Conservation (phyloP, 805 yeast species). For the Cephaloascus fragrans region DNA sequence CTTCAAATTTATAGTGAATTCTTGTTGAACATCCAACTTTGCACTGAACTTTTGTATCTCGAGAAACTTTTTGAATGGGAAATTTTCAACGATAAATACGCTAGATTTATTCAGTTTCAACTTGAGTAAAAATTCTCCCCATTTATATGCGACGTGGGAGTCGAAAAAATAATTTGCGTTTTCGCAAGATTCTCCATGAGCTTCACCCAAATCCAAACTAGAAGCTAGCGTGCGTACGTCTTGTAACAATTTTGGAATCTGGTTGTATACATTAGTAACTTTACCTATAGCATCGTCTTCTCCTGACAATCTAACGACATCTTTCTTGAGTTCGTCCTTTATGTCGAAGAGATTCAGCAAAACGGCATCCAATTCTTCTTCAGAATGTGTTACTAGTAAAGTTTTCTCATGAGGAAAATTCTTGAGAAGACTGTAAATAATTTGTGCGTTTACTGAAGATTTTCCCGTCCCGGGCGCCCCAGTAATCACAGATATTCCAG, state of each 20-base stretch:
- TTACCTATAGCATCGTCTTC: not conserved
- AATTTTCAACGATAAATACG: not conserved
- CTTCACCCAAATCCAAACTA: slow-evolving; percentile 17
- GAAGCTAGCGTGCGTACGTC: slow-evolving; percentile 11
- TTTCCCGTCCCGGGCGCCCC: slow-evolving; percentile 18
- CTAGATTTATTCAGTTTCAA: not conserved
- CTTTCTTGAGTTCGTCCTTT: not conserved
- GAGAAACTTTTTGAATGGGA: not conserved
- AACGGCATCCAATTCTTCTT: not conserved
- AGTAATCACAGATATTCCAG: slow-evolving; percentile 8
- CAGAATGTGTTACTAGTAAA: not conserved
- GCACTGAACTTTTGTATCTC: not conserved
- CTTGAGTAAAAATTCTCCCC: slow-evolving; percentile 3
- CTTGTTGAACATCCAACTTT: slow-evolving; percentile 3
- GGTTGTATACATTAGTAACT: not conserved
- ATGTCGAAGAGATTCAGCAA: not conserved
- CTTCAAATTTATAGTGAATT: slow-evolving; percentile 5
- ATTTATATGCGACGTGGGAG: slow-evolving; percentile 8
- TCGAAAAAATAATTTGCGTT: slow-evolving; percentile 21
- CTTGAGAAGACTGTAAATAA: slow-evolving; percentile 9
- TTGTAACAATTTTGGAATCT: not conserved
- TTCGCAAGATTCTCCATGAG: slow-evolving; percentile 24
- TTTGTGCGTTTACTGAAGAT: slow-evolving; percentile 14
- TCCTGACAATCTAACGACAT: not conserved
- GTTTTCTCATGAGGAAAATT: slow-evolving; percentile 14